Conservation (phyloP, 371 early-diverging fungal genomes). For the Mucor sp. region DNA sequence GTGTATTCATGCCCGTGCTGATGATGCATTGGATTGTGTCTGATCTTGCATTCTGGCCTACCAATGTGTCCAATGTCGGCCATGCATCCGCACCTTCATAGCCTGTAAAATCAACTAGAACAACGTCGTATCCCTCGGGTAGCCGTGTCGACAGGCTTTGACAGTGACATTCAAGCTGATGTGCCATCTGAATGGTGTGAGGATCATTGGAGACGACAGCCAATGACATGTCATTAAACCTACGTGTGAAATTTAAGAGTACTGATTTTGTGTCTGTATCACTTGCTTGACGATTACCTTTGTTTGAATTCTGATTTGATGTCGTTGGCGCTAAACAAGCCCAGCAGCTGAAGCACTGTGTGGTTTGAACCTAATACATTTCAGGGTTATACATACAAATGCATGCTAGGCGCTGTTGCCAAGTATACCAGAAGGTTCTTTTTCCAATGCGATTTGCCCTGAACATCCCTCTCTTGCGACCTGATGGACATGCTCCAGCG, state of each 20-base stretch:
- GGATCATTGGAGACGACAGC: slow-evolving; percentile 21
- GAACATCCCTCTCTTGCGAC: slow-evolving; percentile 17
- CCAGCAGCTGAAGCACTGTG: slow-evolving; percentile 15
- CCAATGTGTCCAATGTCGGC: not conserved
- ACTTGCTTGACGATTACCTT: not conserved
- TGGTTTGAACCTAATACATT: slow-evolving; percentile 6
- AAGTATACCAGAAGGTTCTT: not conserved
- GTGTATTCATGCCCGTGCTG: not conserved
- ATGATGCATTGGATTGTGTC: slow-evolving; percentile 19
- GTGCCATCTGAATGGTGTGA: slow-evolving; percentile 6
- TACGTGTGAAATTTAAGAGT: not conserved
- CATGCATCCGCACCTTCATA: not conserved
- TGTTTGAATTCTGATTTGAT: not conserved
- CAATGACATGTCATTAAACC: slow-evolving; percentile 38
- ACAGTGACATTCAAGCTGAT: slow-evolving; percentile 1
- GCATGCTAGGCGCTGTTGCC: not conserved
- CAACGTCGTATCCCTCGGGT: not conserved
- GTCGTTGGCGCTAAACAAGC: slow-evolving; percentile 3
- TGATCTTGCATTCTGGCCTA: not conserved
- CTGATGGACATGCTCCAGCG: slow-evolving; percentile 3
- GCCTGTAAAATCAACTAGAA: slow-evolving; percentile 28
- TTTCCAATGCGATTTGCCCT: slow-evolving; percentile 27
- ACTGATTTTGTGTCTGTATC: not conserved
- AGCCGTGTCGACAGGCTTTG: not conserved
- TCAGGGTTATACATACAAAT: not conserved